These are phyloP conservation scores for Chaetoceros muelleri DNA, from an alignment of 108 stramenopile species.

Conservation along the genomic window DNA sequence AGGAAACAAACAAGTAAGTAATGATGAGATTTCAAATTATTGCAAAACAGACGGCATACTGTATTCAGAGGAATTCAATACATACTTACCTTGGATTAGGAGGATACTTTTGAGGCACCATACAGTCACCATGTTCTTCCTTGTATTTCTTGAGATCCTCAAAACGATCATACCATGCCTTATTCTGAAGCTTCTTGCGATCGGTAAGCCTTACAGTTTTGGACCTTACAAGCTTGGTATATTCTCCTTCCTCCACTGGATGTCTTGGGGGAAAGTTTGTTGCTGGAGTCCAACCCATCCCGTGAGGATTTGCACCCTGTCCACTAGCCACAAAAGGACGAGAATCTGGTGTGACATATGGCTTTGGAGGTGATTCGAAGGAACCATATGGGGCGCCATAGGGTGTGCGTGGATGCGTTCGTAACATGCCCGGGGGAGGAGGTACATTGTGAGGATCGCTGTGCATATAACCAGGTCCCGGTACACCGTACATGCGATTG, in stretches of 20 bases:
- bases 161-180: slow-evolving; percentile 30
- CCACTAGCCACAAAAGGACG: no score
- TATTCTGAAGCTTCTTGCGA: background rate
- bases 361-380: no score
- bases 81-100: slow-evolving; percentile 21
- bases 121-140: slow-evolving; percentile 29
- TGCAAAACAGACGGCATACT: background rate
- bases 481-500: background rate
- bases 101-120: slow-evolving; percentile 47
- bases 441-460: background rate
- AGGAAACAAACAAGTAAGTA: background rate
- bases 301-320: no score
- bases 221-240: background rate
- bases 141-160: slow-evolving; percentile 24
- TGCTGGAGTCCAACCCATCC: no score
- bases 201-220: background rate
- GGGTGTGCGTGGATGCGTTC: background rate
- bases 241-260: background rate
- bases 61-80: slow-evolving; percentile 8
- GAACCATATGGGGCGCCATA: background rate
- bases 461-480: background rate
- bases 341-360: no score
- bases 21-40: background rate
- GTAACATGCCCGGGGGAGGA: background rate
- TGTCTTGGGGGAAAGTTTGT: background rate